A percentile compares a stretch with the other conserved stretches of the same genome.
phyloP scores from a whole-genome alignment of 2,329 filamentous ascomycete species.

The Rhytidhysteron rufulum region DNA sequence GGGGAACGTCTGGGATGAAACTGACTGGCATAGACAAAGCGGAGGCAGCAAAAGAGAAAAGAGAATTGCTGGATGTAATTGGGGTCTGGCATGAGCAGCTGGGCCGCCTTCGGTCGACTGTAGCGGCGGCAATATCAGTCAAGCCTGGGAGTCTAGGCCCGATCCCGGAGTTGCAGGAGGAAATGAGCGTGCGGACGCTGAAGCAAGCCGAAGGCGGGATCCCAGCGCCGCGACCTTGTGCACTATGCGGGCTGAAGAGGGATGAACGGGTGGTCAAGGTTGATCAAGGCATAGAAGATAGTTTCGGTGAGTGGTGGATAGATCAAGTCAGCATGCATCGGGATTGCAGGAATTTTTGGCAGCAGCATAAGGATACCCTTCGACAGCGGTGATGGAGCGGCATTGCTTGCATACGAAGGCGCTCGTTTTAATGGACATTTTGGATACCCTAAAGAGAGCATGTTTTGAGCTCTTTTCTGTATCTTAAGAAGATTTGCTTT shows the following conservation, averaged over 20 bases:
- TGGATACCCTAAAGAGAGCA: too few relatives aligned
- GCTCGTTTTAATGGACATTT: too few relatives aligned
- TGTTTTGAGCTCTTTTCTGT: too few relatives aligned
- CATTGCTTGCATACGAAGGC: too few relatives aligned
- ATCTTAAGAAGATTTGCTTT: too few relatives aligned
- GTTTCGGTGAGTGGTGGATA: conserved; percentile 95
- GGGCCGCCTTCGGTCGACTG: conserved; percentile 68
- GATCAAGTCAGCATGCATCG: conserved; percentile 66
- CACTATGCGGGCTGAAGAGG: conserved; percentile 81
- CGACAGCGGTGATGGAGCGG: conserved; percentile 56
- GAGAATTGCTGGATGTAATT: conserved; percentile 76
- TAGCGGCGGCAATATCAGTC: conserved; percentile 61
- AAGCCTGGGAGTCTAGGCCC: conserved; percentile 34
- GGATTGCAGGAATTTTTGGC: conserved; percentile 85
- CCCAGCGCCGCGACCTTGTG: conserved; percentile 70
- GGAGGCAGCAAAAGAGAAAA: conserved; percentile 77
- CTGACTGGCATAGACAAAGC: conserved; percentile 79
- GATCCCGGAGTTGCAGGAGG: conserved; percentile 69
- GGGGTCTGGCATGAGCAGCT: conserved; percentile 71
- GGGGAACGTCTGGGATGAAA: conserved; percentile 78
- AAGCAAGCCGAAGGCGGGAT: conserved; percentile 63
- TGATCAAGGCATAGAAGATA: conserved; percentile 76
- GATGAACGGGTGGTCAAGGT: conserved; percentile 77
- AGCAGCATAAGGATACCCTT: conserved; percentile 66
- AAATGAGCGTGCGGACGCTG: conserved; percentile 63